phyloP scores from a whole-genome alignment of 1,284 basidiomycete genomes.

The Puccinia polysora region DNA sequence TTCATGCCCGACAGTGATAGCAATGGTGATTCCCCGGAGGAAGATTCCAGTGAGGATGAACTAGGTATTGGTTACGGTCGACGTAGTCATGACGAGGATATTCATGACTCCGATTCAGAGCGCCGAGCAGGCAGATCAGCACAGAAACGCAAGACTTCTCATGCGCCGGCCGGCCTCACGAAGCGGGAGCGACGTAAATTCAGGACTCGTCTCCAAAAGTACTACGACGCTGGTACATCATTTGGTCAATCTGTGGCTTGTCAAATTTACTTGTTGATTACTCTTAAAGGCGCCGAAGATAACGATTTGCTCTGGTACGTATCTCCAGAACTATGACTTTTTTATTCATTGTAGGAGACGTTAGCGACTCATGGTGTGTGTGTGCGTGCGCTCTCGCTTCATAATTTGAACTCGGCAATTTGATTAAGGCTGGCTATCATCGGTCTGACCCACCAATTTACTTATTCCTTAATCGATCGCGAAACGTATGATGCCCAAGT shows the following conservation, averaged over 20 bases:
- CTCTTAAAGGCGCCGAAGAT: constrained; percentile 79
- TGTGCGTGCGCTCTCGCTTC: too few relatives aligned
- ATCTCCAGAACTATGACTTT: background rate
- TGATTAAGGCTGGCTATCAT: constrained; percentile 79
- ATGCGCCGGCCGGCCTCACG: background rate
- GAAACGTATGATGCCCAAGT: constrained; percentile 78
- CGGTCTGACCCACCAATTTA: constrained; percentile 88
- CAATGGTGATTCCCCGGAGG: background rate
- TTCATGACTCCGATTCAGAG: background rate
- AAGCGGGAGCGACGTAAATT: constrained; percentile 52
- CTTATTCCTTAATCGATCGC: constrained; percentile 77
- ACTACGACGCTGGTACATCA: constrained; percentile 80
- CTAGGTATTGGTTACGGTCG: constrained; percentile 5
- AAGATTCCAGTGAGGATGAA: constrained; percentile 20
- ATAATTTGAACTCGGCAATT: too few relatives aligned
- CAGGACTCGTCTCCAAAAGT: constrained; percentile 65
- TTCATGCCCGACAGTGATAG: constrained; percentile 9
- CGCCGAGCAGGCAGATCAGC: constrained; percentile 2
- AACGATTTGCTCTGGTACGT: constrained; percentile 84
- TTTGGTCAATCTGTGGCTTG: constrained; percentile 84
- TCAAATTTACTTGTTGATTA: constrained; percentile 84
- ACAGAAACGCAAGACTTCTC: background rate
- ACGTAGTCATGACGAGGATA: background rate
- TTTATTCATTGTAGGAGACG: too few relatives aligned
- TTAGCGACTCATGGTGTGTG: too few relatives aligned